Base-by-base conservation (phyloP, 495 filamentous ascomycete species). In the Tuber microsphaerosporum region DNA sequence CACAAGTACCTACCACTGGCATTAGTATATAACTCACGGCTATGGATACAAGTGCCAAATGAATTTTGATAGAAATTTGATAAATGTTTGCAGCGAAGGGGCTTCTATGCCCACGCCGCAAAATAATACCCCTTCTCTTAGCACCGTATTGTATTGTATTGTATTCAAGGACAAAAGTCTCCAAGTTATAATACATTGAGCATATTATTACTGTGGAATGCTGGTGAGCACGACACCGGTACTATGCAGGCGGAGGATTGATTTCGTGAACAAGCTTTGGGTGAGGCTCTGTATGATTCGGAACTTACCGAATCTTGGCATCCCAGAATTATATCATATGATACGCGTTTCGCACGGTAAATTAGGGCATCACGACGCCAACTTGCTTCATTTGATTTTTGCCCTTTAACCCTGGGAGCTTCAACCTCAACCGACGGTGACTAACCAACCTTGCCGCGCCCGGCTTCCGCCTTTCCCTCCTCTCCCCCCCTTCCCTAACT, bases 351-450 rank as follows among this genome's bases (percentile, higher is more conserved):
- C 2, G 14, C 14, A 65, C n/a, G 26, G 14, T 16, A 43, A 43
- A 43, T 43, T 43, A 65, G 56, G 51, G 56, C 12, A 34, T 65
- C 56, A 65, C 56, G 56, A 65, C 56, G 34, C 56, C 56, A 65
- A 9, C 56, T 34, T 65, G 14, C 56, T 17, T 17, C 56, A 26
- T 65, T 65, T 34, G 56, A 34, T 34, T 9, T 65, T 31, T 34
- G 26, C 56, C 56, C 56, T 65, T 31, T 14, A 65, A 34, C 56
- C 56, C 14, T 3, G 26, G 56, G 56, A 65, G 26, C 56, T 65
- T 65, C 56, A 65, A 65, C 56, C 26, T 65, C 56, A 65, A 65
- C 56, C 56, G 14, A 65, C 26, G 26, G 56, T 65, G 56, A 65
- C 56, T 65, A 19, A 65, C 56, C 56, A 65, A 19, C 56, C 26